Base-by-base conservation (phyloP, 257 asterid genomes). In the Agastache rugosa region DNA sequence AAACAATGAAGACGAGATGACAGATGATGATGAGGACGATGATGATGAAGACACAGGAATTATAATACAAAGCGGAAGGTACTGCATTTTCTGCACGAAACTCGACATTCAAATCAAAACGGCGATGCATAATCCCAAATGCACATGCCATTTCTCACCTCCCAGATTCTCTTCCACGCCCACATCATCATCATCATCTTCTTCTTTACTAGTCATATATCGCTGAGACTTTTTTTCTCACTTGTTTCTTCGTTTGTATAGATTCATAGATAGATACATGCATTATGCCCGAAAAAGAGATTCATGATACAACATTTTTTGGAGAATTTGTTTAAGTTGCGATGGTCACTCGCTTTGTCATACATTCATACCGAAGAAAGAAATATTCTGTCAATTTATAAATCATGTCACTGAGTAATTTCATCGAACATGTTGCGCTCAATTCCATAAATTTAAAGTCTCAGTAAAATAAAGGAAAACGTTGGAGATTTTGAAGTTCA, bases 11-110 rank as follows among this genome's bases (percentile, higher is more conserved):
- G 83, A 77, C 5, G 85, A 78, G 62, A 67, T 70, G 4, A 62
- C 79, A 14, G 88, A 85, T 20, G 90, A 83, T 27, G 91, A 86
- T 15, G 84, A 79, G 0, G 88, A 83, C 31, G 75, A 77, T 5
- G 84, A 80, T 12, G 88, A 79, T 15, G 78, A 75, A 1, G 79
- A 69, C 31, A 51, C 1, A 16, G 83, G 73, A 51, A 81, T 74
- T 16, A 80, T 66, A 53, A 64, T 73, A 58, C 80, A 79, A 15
- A 55, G 68, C 0, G 91, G 95, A 54, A 78, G 71, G 79, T 93
- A 89, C 72, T 93, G 98, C 58, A 80, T 93, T 20, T 93, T 87
- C 75, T 93, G 98, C 91, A 85, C 93, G 23, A 93, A 90, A 82
- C 67, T 93, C 37, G 97, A 89, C 74, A 42, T 67, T 47, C 81